Conservation (phyloP, 305 asterid species). For the Plantago lanceolata region DNA sequence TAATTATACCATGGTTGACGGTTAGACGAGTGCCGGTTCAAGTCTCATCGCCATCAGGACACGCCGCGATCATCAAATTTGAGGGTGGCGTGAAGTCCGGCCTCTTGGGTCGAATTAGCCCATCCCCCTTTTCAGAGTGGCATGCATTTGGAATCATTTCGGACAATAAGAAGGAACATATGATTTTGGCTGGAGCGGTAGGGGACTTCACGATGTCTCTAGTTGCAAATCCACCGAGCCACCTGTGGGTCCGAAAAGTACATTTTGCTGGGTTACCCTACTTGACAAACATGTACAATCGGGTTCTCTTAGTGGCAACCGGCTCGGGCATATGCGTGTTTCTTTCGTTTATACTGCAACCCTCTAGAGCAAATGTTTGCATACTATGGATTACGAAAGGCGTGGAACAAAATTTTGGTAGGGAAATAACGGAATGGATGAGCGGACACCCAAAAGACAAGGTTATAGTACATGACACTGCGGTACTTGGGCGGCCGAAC, state of each 20-base stretch:
- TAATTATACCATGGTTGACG: constrained; percentile 48
- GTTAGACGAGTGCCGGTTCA: constrained; percentile 49
- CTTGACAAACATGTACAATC: constrained; percentile 49
- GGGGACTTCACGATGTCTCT: constrained; percentile 59
- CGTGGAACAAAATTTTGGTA: constrained; percentile 56
- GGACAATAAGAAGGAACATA: constrained; percentile 43
- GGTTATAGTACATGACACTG: constrained; percentile 60
- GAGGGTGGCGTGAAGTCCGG: constrained; percentile 53
- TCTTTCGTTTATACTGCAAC: constrained; percentile 56
- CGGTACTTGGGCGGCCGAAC: constrained; percentile 57
- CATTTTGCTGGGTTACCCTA: constrained; percentile 66
- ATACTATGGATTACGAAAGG: constrained; percentile 65
- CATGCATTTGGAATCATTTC: constrained; percentile 66
- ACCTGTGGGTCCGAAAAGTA: constrained; percentile 60
- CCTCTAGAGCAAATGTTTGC: constrained; percentile 46
- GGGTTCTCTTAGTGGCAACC: constrained; percentile 61
- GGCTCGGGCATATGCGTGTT: constrained; percentile 71
- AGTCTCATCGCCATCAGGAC: constrained; percentile 56
- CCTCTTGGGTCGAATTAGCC: constrained; percentile 55
- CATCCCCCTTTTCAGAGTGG: constrained; percentile 62
- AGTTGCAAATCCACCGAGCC: constrained; percentile 45
- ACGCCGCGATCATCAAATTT: constrained; percentile 55
- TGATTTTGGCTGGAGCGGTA: constrained; percentile 67
- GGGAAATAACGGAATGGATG: constrained; percentile 50
- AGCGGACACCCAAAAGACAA: constrained; percentile 42